phyloP scores from a whole-genome alignment of 345 rosid species.

The Sisymbrium altissimum region DNA sequence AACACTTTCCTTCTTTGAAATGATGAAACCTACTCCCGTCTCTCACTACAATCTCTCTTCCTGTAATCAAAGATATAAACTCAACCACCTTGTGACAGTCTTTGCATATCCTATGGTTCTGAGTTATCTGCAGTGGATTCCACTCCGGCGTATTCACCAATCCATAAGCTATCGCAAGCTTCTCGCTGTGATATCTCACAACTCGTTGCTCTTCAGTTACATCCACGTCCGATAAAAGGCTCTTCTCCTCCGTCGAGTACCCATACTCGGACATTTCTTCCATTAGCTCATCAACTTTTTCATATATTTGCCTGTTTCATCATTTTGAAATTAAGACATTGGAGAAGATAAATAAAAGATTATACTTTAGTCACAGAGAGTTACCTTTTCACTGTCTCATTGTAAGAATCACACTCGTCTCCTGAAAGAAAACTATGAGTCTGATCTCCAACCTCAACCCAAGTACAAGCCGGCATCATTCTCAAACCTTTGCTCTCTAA shows the following conservation, averaged over 20 bases:
- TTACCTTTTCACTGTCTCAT: slow-evolving; percentile 19
- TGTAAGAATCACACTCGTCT: slow-evolving; percentile 52
- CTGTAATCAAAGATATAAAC: slow-evolving; percentile 50
- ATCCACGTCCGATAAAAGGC: slow-evolving; percentile 73
- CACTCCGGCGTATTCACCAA: slow-evolving; percentile 52
- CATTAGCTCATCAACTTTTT: slow-evolving; percentile 62
- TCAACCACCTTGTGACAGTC: slow-evolving; percentile 79
- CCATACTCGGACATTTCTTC: slow-evolving; percentile 54
- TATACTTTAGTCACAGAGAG: background rate
- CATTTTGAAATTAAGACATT: background rate
- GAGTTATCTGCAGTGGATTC: slow-evolving; percentile 66
- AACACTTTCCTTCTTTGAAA: slow-evolving; percentile 71
- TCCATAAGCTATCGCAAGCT: slow-evolving; percentile 81
- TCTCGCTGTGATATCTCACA: slow-evolving; percentile 64
- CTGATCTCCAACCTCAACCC: slow-evolving; percentile 65
- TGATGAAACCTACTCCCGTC: slow-evolving; percentile 82
- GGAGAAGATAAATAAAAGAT: background rate
- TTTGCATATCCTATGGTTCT: slow-evolving; percentile 73
- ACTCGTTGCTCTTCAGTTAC: slow-evolving; percentile 45
- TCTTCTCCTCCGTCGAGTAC: slow-evolving; percentile 41
- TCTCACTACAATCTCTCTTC: slow-evolving; percentile 65
- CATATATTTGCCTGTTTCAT: slow-evolving; percentile 48
- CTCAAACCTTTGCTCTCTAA: slow-evolving; percentile 70
- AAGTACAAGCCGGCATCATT: slow-evolving; percentile 72
- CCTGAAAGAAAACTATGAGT: slow-evolving; percentile 60